phyloP scores from a whole-genome alignment of 768 basidiomycete genomes.

The Phaeotremella fagi region DNA sequence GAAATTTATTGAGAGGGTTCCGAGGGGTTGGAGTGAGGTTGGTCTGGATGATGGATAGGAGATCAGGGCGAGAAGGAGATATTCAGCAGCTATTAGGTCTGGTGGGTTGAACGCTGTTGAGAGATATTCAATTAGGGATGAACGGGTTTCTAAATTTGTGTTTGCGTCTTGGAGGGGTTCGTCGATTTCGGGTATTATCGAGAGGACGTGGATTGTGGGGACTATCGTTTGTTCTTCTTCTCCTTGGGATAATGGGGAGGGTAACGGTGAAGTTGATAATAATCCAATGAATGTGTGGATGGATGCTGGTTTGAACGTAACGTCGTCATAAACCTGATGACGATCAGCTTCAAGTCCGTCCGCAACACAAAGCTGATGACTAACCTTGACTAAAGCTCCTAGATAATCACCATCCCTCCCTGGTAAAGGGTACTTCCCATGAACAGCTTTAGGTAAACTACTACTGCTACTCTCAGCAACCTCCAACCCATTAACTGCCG shows the following conservation, averaged over 20 bases:
- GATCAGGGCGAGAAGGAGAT: slow-evolving; percentile 33
- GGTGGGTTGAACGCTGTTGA: slow-evolving; percentile 24
- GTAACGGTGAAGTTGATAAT: slow-evolving; percentile 34
- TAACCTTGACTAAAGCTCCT: slow-evolving; percentile 46
- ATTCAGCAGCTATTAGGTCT: slow-evolving; percentile 35
- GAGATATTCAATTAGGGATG: slow-evolving; percentile 29
- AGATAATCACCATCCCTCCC: slow-evolving; percentile 19
- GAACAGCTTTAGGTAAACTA: slow-evolving; percentile 14
- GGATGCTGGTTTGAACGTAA: slow-evolving; percentile 36
- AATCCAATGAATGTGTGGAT: slow-evolving; percentile 40
- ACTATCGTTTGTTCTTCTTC: slow-evolving; percentile 18
- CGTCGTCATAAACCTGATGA: slow-evolving; percentile 41
- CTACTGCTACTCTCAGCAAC: background rate
- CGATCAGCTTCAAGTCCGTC: background rate
- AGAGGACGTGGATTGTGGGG: slow-evolving; percentile 40
- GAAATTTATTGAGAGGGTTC: slow-evolving; percentile 41
- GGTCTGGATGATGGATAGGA: slow-evolving; percentile 33
- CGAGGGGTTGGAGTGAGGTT: slow-evolving; percentile 28
- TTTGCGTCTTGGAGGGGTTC: background rate
- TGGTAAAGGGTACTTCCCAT: slow-evolving; percentile 38
- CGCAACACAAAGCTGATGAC: background rate
- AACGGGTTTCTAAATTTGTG: slow-evolving; percentile 8
- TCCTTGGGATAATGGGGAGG: slow-evolving; percentile 15
- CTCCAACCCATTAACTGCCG: background rate
- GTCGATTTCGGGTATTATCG: background rate